Percentiles rank a stretch among this genome's conserved stretches.
Conservation (phyloP, 1,139 yeast species). For the Candida tunisiensis region DNA sequence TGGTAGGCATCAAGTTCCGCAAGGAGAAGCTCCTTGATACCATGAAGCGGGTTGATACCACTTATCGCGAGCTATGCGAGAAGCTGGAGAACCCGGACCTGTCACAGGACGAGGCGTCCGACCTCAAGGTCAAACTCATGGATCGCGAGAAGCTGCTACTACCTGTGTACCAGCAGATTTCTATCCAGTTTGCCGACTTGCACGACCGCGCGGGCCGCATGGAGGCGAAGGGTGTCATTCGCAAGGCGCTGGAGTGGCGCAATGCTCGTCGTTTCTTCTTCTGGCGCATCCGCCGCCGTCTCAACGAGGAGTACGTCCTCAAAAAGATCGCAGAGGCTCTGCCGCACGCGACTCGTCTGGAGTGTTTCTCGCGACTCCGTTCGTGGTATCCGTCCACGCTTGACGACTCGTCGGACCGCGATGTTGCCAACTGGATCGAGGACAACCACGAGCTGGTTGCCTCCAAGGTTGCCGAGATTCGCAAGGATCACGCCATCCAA, state of each 20-base stretch:
- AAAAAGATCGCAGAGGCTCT: constrained; percentile 55
- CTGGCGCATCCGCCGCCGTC: constrained; percentile 97
- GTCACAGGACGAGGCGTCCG: constrained; percentile 48
- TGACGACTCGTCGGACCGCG: constrained; percentile 56
- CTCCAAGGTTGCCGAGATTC: constrained; percentile 39
- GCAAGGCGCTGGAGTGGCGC: constrained; percentile 71
- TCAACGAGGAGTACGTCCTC: constrained; percentile 80
- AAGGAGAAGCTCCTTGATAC: constrained; percentile 79
- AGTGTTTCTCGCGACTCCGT: constrained; percentile 71
- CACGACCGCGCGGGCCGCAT: constrained; percentile 97
- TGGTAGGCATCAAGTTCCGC: constrained; percentile 96
- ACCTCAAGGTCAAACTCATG: constrained; percentile 44
- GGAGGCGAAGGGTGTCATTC: constrained; percentile 86
- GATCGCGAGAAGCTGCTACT: constrained; percentile 67
- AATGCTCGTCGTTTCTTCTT: constrained; percentile 90
- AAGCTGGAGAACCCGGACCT: constrained; percentile 33
- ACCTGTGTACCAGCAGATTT: constrained; percentile 83
- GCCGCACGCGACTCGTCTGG: constrained; percentile 49
- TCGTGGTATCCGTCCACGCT: constrained; percentile 68
- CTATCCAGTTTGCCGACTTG: constrained; percentile 92
- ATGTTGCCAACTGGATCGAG: constrained; percentile 78
- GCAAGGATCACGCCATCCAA: constrained; percentile 12
- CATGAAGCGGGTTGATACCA: constrained; percentile 76
- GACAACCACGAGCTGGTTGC: constrained; percentile 52
- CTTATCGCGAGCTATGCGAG: constrained; percentile 54